Base-by-base conservation (phyloP, 371 early-diverging fungal species). In the Actinomucor elegans region DNA sequence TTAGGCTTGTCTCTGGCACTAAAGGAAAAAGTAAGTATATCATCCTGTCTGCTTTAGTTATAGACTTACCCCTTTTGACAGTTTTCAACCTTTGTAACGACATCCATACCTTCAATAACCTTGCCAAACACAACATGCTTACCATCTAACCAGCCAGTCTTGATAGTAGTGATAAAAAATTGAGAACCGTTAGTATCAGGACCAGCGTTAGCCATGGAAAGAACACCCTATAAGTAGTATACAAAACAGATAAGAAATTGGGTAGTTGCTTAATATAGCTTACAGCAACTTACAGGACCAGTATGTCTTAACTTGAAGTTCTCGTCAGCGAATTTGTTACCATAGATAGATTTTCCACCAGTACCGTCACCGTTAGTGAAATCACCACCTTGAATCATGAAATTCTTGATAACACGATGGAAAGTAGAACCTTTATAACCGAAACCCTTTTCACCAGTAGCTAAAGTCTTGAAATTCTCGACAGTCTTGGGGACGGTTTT, bases 131-230 rank as follows among this genome's bases (percentile, higher is more conserved):
- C 96, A 48, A 94, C 96, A 52, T 97, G 95, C 48, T 83, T 84
- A 42, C 85, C 87, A 73, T 94, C 89, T 50, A 94, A 76, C 88
- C 91, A 91, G 10, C 77, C 40, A 7, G 93, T 91, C 59, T 71
- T 68, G 51, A 83, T 85, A 37, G 93, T 90, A 21, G 94, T 94
- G 64, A 97, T 93, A 69, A 96, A 97, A 81, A 99, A 98, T 83
- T 99, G 99, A 48, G 95, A 94, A 20, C 99, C 99, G 68, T 99
- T 99, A 41, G 99, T 96, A 68, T 97, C 74, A 56, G 79, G 71
- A 40, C 97, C 98, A 51, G 92, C 79, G 66, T 98, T 98, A 50
- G 98, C 98, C 98, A 98, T 98, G 24, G 90, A 89, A 34, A 97
- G 77, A 32, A 92, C 76, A 32, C 94, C 94, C 71, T 71, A 57